These are phyloP conservation scores for Debaryomyces udenii DNA, from an alignment of 1,139 yeast species.

Conservation along the genomic window DNA sequence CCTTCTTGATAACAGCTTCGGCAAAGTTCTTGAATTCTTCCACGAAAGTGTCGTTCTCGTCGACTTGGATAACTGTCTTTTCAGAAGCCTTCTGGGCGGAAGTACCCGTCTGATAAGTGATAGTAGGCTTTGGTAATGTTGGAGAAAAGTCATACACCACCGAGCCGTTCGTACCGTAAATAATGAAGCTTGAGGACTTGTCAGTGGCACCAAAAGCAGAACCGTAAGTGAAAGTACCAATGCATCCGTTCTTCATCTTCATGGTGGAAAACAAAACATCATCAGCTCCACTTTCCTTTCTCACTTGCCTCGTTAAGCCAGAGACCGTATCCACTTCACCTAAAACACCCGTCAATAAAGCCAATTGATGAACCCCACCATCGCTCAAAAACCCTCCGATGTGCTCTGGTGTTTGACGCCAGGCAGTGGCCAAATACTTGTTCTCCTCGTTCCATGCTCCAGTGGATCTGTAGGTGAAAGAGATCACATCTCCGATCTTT, in stretches of 20 bases:
- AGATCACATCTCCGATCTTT: slow-evolving; percentile 73
- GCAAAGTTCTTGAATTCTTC: slow-evolving; percentile 76
- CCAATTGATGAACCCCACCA: slow-evolving; percentile 95
- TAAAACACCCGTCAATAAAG: slow-evolving; percentile 78
- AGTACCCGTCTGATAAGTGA: slow-evolving; percentile 50
- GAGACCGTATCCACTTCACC: slow-evolving; percentile 72
- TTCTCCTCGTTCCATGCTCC: slow-evolving; percentile 71
- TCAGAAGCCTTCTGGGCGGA: slow-evolving; percentile 46
- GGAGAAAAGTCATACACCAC: slow-evolving; percentile 65
- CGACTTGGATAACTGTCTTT: slow-evolving; percentile 52
- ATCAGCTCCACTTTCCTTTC: slow-evolving; percentile 75
- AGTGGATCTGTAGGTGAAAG: slow-evolving; percentile 78
- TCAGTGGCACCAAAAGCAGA: slow-evolving; percentile 88
- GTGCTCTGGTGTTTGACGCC: slow-evolving; percentile 91
- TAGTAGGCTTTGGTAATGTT: slow-evolving; percentile 47
- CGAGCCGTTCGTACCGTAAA: slow-evolving; percentile 80
- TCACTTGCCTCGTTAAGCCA: slow-evolving; percentile 75
- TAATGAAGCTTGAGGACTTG: slow-evolving; percentile 64
- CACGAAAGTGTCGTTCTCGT: slow-evolving; percentile 54
- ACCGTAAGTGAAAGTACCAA: slow-evolving; percentile 90
- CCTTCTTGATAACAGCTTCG: slow-evolving; percentile 65
- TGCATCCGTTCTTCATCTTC: slow-evolving; percentile 61
- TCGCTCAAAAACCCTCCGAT: slow-evolving; percentile 90
- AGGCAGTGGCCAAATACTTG: slow-evolving; percentile 69
- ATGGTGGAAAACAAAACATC: slow-evolving; percentile 77